These are phyloP conservation scores for Linum tenue DNA, from an alignment of 345 rosid species.

Conservation along the genomic window DNA sequence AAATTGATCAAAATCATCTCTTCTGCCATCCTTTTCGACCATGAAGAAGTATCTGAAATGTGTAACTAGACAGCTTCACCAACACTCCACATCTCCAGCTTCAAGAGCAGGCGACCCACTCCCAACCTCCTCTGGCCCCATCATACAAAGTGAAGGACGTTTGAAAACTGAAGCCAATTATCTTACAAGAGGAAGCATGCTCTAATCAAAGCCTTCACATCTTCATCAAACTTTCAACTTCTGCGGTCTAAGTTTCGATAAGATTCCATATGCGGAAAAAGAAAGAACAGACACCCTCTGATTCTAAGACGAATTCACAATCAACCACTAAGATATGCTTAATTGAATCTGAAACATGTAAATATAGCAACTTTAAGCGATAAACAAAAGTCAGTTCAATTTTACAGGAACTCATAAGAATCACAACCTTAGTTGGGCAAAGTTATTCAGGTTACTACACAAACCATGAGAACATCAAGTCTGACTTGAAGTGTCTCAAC, in stretches of 20 bases:
- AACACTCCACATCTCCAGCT: no score
- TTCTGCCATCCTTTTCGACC: no score
- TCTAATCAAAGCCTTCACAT: background rate
- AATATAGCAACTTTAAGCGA: background rate
- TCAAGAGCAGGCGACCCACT: no score
- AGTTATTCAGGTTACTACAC: no score
- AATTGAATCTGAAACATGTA: background rate
- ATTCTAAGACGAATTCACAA: background rate
- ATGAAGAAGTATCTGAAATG: no score
- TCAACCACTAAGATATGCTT: background rate
- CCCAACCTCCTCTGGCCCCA: no score
- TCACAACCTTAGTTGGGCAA: no score
- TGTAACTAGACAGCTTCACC: no score
- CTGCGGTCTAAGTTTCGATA: background rate
- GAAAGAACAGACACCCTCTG: background rate
- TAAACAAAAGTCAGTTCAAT: background rate
- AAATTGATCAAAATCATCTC: no score
- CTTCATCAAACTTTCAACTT: background rate
- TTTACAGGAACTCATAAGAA: no score
- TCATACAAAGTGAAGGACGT: background rate
- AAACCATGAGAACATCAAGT: no score
- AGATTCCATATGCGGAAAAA: background rate
- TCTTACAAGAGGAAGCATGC: background rate
- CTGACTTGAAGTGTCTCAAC: no score
- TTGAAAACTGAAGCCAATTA: background rate